Base-by-base conservation (phyloP, 805 yeast species). In the Wickerhamiella vanderwaltii region DNA sequence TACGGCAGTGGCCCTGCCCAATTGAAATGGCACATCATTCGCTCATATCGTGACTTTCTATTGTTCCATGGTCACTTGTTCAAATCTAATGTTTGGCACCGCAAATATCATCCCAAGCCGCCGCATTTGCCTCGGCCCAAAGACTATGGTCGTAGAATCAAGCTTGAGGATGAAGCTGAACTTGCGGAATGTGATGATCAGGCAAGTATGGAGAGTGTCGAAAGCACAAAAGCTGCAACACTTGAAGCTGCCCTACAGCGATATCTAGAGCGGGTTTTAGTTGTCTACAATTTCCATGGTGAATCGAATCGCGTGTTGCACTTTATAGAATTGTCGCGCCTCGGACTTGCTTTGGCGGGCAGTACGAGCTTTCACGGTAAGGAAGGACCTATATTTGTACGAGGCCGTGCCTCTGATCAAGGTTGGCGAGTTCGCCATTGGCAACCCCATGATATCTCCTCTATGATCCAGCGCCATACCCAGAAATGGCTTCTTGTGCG, bases 341-440 rank as follows among this genome's bases (percentile, higher is more conserved):
- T 91, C 48, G 83, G 94, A 5, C 75, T 91, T 6, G 65, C 86
- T 36, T 64, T 91, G 30, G 78, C 88, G 37, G 77, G 83, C 48
- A 98, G 91, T 58, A 72, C 75, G 22, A 80, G 83, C 0, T 80
- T 69, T 54, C 75, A 75, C 43, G 94, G 97, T 1, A 91, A 86
- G 52, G 95, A 91, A 60, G 99, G 98, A 1, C 73, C 75, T 39
- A 59, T 88, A 44, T 73, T 81, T 42, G 73, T 87, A 35, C 75
- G 86, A 16, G 79, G 95, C 1, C 75, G 85, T 0, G 88, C 97
- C 0, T 75, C 75, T 47, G 69, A 86, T 0, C 94, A 85, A 57
- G 97, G 98, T 2, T 91, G 98, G 97, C 69, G 94, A 51, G 95
- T 88, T 5, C 82, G 91, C 3, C 96, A 88, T 56, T 74, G 85